phyloP scores from a whole-genome alignment of 2,329 filamentous ascomycete genomes.

The Nothophaeocryptopus gaeumannii region DNA sequence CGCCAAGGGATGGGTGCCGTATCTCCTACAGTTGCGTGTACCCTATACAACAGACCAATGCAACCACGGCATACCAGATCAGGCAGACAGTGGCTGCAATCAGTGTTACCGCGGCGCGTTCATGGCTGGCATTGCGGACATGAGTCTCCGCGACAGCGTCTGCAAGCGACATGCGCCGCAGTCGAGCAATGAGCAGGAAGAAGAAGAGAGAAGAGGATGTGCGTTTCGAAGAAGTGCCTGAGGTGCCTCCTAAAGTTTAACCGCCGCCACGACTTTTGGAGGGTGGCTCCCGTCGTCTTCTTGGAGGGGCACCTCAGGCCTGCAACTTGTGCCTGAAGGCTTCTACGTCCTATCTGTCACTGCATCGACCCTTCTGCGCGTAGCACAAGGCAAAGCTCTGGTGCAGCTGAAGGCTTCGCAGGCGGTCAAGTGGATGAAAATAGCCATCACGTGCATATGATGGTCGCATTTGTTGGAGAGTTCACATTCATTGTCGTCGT shows the following conservation, averaged over 20 bases:
- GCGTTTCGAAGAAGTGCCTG: not conserved
- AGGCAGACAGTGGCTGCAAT: slow-evolving; percentile 29
- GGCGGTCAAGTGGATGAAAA: too few relatives aligned
- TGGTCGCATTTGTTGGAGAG: too few relatives aligned
- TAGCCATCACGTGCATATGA: too few relatives aligned
- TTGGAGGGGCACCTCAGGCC: too few relatives aligned
- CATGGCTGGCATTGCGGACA: slow-evolving; percentile 13
- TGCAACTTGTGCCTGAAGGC: too few relatives aligned
- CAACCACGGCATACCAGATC: slow-evolving; percentile 46
- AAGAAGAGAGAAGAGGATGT: not conserved
- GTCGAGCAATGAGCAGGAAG: not conserved
- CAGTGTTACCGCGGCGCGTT: slow-evolving; percentile 24
- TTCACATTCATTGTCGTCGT: too few relatives aligned
- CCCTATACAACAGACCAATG: slow-evolving; percentile 57
- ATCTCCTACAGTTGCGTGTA: slow-evolving; percentile 56
- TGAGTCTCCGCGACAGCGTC: slow-evolving; percentile 24
- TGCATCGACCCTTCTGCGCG: too few relatives aligned
- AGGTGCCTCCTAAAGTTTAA: not conserved
- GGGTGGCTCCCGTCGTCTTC: too few relatives aligned
- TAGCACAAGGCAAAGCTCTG: too few relatives aligned
- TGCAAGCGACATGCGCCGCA: slow-evolving; percentile 27
- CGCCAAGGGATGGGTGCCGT: slow-evolving; percentile 1
- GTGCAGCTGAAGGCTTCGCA: too few relatives aligned
- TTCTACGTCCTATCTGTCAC: too few relatives aligned
- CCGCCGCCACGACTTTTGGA: too few relatives aligned